phyloP scores from a whole-genome alignment of 2,329 filamentous ascomycete species.

The Tolypocladium pustulatum region DNA sequence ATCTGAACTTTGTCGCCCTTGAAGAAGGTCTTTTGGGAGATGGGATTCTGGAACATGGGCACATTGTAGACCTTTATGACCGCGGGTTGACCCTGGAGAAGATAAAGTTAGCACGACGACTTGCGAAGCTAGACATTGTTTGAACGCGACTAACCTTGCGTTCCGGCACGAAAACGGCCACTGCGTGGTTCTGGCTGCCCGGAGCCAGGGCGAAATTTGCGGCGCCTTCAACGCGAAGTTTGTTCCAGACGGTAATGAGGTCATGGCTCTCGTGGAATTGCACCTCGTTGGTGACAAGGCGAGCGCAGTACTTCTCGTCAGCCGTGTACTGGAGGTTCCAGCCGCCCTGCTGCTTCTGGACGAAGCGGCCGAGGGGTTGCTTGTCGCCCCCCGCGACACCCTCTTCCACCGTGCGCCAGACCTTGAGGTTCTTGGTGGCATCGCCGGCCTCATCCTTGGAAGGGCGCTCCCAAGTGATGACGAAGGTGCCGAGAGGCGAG shows the following conservation, averaged over 20 bases:
- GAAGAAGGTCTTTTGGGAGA: slow-evolving; percentile 98
- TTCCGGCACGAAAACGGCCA: slow-evolving; percentile 92
- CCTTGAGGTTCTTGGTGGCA: slow-evolving; percentile 91
- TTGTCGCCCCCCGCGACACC: slow-evolving; percentile 51
- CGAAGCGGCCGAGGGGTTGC: slow-evolving; percentile 74
- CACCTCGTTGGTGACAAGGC: slow-evolving; percentile 91
- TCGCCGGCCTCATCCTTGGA: slow-evolving; percentile 89
- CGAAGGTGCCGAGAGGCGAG: slow-evolving; percentile 81
- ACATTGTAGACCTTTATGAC: slow-evolving; percentile 91
- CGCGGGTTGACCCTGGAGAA: slow-evolving; percentile 71
- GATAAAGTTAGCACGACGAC: slow-evolving; percentile 3
- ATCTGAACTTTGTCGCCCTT: slow-evolving; percentile 98
- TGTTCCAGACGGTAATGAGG: slow-evolving; percentile 84
- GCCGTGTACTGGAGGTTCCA: slow-evolving; percentile 97
- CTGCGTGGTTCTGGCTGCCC: slow-evolving; percentile 70
- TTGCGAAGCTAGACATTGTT: slow-evolving; percentile 3
- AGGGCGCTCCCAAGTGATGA: slow-evolving; percentile 94
- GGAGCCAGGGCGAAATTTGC: slow-evolving; percentile 82
- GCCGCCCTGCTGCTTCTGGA: slow-evolving; percentile 89
- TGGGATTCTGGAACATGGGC: slow-evolving; percentile 68
- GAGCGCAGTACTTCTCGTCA: slow-evolving; percentile 89
- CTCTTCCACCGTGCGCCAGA: slow-evolving; percentile 79
- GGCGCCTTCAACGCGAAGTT: slow-evolving; percentile 84
- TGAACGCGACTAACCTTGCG: slow-evolving; percentile 57
- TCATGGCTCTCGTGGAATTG: slow-evolving; percentile 92